Evolutionary conservation across 2,329 filamentous ascomycete genomes (phyloP).

Genomic region (Xylaria sp.): DNA sequence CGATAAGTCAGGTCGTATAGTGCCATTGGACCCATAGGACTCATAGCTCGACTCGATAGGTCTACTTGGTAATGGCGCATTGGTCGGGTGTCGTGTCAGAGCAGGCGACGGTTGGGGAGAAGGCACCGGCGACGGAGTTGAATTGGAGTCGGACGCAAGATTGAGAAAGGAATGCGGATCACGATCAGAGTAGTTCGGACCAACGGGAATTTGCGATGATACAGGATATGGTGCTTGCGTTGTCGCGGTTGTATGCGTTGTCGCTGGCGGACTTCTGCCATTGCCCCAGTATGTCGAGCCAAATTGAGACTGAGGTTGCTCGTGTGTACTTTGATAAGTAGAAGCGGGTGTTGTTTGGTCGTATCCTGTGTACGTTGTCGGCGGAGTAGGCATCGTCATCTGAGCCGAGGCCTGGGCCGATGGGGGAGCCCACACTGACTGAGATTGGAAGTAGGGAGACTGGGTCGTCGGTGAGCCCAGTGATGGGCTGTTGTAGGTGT

Average conservation of each 20-base stretch:
- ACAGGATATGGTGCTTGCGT: constrained; percentile 64
- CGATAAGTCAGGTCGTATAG: constrained; percentile 48
- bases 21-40: constrained; percentile 55
- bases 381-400: constrained; percentile 47
- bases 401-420: constrained; percentile 46
- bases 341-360: constrained; percentile 56
- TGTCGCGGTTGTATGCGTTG: constrained; percentile 51
- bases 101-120: constrained; percentile 60
- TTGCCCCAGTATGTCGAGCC: constrained; percentile 53
- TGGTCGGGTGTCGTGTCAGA: constrained; percentile 68
- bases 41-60: constrained; percentile 60
- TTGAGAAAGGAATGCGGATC: constrained; percentile 60
- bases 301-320: constrained; percentile 51
- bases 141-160: constrained; percentile 61
- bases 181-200: constrained; percentile 60
- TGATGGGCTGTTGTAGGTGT: constrained; percentile 54
- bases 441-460: constrained; percentile 48
- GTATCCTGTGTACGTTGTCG: constrained; percentile 52
- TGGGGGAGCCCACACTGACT: constrained; percentile 44
- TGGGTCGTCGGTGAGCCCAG: constrained; percentile 47
- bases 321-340: constrained; percentile 47
- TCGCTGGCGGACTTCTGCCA: constrained; percentile 53
- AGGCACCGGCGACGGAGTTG: constrained; percentile 60
- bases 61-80: constrained; percentile 68
- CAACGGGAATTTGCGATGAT: constrained; percentile 64